phyloP scores from a whole-genome alignment of 2,329 filamentous ascomycete genomes.

The Bipolaris sorokiniana region DNA sequence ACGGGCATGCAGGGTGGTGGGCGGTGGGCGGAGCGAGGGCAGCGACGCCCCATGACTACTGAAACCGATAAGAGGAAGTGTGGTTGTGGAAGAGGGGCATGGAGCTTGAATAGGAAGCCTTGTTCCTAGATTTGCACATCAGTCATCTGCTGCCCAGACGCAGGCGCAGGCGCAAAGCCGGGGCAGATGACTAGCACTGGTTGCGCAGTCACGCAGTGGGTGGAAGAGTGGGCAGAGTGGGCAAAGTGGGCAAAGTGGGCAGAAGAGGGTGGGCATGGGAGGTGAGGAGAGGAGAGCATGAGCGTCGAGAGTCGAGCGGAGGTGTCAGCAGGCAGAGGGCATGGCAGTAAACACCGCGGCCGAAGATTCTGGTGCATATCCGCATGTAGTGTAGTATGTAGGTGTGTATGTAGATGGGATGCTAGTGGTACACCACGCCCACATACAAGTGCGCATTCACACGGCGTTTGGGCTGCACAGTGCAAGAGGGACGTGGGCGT shows the following conservation, averaged over 20 bases:
- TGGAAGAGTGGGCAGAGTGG: background rate
- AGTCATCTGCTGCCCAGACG: conserved; percentile 43
- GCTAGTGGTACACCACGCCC: no score
- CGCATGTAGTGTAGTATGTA: no score
- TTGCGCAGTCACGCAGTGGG: conserved; percentile 15
- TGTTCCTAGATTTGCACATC: conserved; percentile 40
- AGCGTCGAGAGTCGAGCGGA: background rate
- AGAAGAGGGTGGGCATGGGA: background rate
- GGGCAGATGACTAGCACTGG: conserved; percentile 42
- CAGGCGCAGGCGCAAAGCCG: conserved; percentile 41
- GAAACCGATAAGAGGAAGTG: conserved; percentile 35
- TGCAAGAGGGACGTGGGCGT: conserved; percentile 14
- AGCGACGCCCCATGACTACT: conserved; percentile 36
- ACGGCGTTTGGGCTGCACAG: conserved; percentile 1
- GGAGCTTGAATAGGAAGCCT: conserved; percentile 30
- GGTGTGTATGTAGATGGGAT: no score
- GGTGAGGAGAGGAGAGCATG: background rate
- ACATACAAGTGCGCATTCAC: background rate
- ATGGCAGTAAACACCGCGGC: conserved; percentile 6
- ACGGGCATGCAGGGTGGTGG: background rate
- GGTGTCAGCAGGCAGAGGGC: conserved; percentile 21
- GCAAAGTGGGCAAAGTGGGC: background rate
- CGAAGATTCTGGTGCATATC: conserved; percentile 3
- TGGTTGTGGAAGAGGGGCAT: conserved; percentile 20
- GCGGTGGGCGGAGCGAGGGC: background rate